These are phyloP conservation scores for Leptodermis oblonga DNA, from an alignment of 257 asterid species.

Conservation along the genomic window DNA sequence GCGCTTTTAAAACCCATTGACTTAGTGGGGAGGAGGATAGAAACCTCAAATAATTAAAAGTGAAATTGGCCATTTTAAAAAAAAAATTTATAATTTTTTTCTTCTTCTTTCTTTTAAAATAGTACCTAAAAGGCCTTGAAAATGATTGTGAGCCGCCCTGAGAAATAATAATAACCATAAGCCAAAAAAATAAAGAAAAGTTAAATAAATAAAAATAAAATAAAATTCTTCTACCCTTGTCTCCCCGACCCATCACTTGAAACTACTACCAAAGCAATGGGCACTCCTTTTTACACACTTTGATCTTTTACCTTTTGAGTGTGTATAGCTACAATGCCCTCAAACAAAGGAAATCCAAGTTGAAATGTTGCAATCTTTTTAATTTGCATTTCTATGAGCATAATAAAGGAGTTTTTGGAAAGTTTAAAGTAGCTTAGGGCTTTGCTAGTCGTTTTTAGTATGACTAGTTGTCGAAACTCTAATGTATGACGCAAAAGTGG, in stretches of 20 bases:
- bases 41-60: conserved; percentile 27
- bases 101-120: not conserved
- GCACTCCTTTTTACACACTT: conserved; percentile 34
- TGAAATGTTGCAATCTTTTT: not conserved
- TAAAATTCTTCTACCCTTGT: conserved; percentile 34
- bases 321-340: conserved; percentile 31
- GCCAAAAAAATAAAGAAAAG: not conserved
- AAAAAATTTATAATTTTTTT: no score
- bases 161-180: conserved; percentile 11
- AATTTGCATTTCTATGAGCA: not conserved
- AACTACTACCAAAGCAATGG: conserved; percentile 38
- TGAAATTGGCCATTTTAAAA: conserved; percentile 17
- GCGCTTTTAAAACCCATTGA: conserved; percentile 48
- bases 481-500: no score
- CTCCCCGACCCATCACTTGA: conserved; percentile 38
- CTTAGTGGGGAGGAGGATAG: conserved; percentile 39
- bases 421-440: not conserved
- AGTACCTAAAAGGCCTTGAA: conserved; percentile 36
- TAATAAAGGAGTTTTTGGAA: not conserved
- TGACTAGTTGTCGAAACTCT: no score
- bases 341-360: not conserved
- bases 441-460: no score
- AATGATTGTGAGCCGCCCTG: conserved; percentile 57
- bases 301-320: conserved; percentile 18
- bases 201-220: conserved; percentile 7